Base-by-base conservation (phyloP, 2,329 filamentous ascomycete species). In the Neonectria hederae region DNA sequence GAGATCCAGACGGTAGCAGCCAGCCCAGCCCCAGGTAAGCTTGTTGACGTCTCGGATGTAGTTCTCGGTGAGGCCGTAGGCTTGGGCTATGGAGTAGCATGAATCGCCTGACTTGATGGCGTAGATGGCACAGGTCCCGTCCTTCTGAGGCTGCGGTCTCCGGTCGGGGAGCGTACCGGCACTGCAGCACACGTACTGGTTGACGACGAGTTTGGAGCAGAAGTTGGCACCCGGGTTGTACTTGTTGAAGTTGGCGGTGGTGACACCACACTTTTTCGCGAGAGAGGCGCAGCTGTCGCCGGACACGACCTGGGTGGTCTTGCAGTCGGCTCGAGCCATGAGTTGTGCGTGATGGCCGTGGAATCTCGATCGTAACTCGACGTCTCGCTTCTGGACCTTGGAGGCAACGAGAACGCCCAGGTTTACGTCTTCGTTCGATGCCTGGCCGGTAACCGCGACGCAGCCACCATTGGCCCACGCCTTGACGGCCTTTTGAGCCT, bases 221-320 rank as follows among this genome's bases (percentile, higher is more conserved):
- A 80, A 69, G 60, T 72, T 74, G 26, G 65, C 59, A 10, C 58
- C 57, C 1, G 57, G 56, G 65, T 84, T 84, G 66, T 76, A 81
- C 55, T 78, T 76, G 17, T 66, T 75, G 49, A 83, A 79, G 46
- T 83, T 73, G 11, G 67, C 53, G 2, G 67, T 64, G 0, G 77
- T 76, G 14, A 84, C 80, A 5, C 79, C 76, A 57, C 82, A 84
- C 40, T 72, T 71, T 5, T 67, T 54, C 0, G 80, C 80, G 0
- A 84, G 69, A 0, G 75, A 63, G 0, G 62, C 72, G 46, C 82
- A 84, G 46, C 72, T 67, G 54, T 83, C 79, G 1, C 78, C 78
- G 0, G 71, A 69, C 1, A 69, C 67, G 10, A 82, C 79, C 35
- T 79, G 70, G 5, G 63, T 72, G 0, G 71, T 59, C n/a, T 35